phyloP scores from a whole-genome alignment of 805 yeast genomes.

The Myxozyma lipomycoides region DNA sequence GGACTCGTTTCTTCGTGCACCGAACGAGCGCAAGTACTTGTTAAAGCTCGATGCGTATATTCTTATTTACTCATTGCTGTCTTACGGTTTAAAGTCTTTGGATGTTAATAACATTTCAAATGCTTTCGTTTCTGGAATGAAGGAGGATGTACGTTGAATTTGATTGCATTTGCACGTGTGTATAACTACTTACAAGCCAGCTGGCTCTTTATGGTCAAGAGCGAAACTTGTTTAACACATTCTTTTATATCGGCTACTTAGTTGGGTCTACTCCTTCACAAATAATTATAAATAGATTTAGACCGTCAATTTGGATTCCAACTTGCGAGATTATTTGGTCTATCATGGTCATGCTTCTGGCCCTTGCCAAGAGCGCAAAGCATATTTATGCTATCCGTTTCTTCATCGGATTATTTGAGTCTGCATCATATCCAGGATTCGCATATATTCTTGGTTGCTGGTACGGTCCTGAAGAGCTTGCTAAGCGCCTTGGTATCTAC shows the following conservation, averaged over 20 bases:
- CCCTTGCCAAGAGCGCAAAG: constrained; percentile 9
- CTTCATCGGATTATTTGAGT: constrained; percentile 35
- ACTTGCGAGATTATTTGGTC: constrained; percentile 25
- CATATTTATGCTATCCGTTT: constrained; percentile 33
- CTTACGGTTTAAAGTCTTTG: constrained; percentile 50
- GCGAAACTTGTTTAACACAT: constrained; percentile 18
- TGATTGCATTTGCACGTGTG: background rate
- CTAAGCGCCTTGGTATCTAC: constrained; percentile 32
- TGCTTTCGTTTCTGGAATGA: constrained; percentile 65
- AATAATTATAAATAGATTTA: constrained; percentile 34
- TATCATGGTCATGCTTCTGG: constrained; percentile 7
- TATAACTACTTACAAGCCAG: constrained; percentile 1
- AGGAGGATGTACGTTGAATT: constrained; percentile 44
- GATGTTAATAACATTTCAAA: constrained; percentile 58
- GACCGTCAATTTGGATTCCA: constrained; percentile 34
- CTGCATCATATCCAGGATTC: constrained; percentile 34
- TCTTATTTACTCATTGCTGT: constrained; percentile 36
- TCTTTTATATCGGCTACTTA: constrained; percentile 14
- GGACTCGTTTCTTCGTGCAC: constrained; percentile 27
- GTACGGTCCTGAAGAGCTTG: constrained; percentile 34
- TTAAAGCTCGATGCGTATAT: constrained; percentile 37
- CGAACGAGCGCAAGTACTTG: constrained; percentile 35
- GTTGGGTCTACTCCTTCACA: constrained; percentile 39
- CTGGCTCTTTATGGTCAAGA: constrained; percentile 20
- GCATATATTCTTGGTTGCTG: constrained; percentile 33